phyloP scores from a whole-genome alignment of 768 basidiomycete species.

The Baorangia bicolor region DNA sequence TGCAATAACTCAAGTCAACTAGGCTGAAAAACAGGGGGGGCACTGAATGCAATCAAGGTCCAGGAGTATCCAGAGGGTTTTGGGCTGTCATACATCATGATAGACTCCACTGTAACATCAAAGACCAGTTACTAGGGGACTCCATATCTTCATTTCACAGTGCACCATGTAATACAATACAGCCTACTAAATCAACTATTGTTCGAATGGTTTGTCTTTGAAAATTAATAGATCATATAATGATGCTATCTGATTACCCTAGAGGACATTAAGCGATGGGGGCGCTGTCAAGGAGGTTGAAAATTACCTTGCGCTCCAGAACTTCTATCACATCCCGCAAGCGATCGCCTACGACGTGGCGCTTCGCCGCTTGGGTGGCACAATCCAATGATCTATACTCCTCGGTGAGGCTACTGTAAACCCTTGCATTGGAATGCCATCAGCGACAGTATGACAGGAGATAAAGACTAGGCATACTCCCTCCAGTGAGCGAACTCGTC shows the following conservation, averaged over 20 bases:
- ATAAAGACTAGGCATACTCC: constrained; percentile 52
- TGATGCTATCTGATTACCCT: constrained; percentile 95
- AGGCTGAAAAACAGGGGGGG: no score
- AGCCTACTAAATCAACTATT: constrained; percentile 1
- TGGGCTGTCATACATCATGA: no score
- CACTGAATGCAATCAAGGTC: no score
- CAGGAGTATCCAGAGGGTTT: no score
- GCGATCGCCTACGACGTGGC: constrained; percentile 86
- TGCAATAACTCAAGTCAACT: no score
- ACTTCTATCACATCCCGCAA: constrained; percentile 89
- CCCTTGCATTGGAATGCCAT: constrained; percentile 44
- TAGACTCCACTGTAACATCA: no score
- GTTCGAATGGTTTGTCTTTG: constrained; percentile 56
- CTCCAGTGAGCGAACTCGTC: constrained; percentile 96
- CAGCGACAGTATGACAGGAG: not conserved
- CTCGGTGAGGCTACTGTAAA: constrained; percentile 88
- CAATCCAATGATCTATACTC: constrained; percentile 92
- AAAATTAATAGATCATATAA: constrained; percentile 82
- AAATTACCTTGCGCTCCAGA: constrained; percentile 81
- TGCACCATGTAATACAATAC: not conserved
- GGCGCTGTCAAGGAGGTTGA: not conserved
- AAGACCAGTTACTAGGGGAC: no score
- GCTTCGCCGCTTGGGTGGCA: constrained; percentile 72
- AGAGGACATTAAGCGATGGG: constrained; percentile 5
- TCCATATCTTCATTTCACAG: no score